A percentile compares a stretch with the other conserved stretches of the same genome.
Conservation (phyloP, 2,329 filamentous ascomycete genomes). For the Aspergillus quadrilineatus region DNA sequence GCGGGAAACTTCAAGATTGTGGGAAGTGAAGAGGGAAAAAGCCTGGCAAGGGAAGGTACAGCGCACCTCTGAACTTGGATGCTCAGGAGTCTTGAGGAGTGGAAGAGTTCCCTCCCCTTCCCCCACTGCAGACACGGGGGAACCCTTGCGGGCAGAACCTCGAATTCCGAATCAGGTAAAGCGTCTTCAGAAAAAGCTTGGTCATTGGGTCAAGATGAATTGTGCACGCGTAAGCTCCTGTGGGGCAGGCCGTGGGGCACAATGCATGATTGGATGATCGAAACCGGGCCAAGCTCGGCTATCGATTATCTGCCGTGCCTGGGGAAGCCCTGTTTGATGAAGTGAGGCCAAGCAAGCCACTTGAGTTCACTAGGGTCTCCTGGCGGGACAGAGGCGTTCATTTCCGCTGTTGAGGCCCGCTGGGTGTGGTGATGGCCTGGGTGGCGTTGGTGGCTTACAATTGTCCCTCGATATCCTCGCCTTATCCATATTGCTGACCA, state of each 20-base stretch:
- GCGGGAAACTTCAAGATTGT: too few species aligned
- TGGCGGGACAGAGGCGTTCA: slow-evolving; percentile 4
- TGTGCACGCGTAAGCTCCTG: slow-evolving; percentile 38
- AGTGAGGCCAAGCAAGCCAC: neutral
- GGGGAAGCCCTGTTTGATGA: slow-evolving; percentile 15
- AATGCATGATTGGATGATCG: slow-evolving; percentile 30
- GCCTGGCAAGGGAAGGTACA: too few species aligned
- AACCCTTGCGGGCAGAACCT: slow-evolving; percentile 8
- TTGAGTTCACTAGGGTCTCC: slow-evolving; percentile 7
- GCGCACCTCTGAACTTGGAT: too few species aligned
- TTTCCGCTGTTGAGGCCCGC: slow-evolving; percentile 1
- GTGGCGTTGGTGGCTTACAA: slow-evolving; percentile 4
- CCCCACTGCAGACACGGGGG: neutral
- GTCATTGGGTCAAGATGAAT: slow-evolving; percentile 18
- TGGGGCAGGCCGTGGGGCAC: slow-evolving; percentile 10
- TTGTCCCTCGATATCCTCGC: neutral
- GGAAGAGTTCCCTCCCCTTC: too few species aligned
- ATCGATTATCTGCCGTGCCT: slow-evolving; percentile 41
- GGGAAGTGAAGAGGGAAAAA: too few species aligned
- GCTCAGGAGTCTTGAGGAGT: neutral
- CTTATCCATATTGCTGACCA: neutral
- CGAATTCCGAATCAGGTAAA: slow-evolving; percentile 15
- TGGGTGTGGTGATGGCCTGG: neutral
- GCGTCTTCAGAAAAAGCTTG: slow-evolving; percentile 14
- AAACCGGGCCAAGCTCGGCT: slow-evolving; percentile 36